Evolutionary conservation across 139 green algal genomes (phyloP).

Genomic region (Pleodorina starrii): DNA sequence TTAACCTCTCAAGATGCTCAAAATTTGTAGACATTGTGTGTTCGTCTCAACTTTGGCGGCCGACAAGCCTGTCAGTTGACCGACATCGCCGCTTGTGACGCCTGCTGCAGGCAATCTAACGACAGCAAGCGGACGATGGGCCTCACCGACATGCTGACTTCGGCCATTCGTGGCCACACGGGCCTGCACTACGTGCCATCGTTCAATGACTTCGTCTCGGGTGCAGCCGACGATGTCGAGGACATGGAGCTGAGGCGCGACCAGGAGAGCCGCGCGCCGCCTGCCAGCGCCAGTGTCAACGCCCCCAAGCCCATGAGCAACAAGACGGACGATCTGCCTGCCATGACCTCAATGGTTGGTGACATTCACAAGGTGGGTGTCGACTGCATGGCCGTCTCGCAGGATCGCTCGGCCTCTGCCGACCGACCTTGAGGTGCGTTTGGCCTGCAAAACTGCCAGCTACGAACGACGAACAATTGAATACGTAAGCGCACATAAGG

Average conservation of each 20-base stretch:
- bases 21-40: too few relatives aligned
- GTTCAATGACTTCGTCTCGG: slow-evolving; percentile 39
- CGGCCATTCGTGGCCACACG: slow-evolving; percentile 9
- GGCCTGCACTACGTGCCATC: slow-evolving; percentile 45
- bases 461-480: too few relatives aligned
- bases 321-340: slow-evolving; percentile 40
- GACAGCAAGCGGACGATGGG: background rate
- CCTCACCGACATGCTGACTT: slow-evolving; percentile 26
- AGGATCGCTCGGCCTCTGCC: too few relatives aligned
- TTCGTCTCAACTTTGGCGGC: too few relatives aligned
- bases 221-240: slow-evolving; percentile 18
- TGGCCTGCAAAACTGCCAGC: too few relatives aligned
- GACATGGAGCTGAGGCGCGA: background rate
- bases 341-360: background rate
- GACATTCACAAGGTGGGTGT: slow-evolving; percentile 41
- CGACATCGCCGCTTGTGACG: too few relatives aligned
- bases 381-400: too few relatives aligned
- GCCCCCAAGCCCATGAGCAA: background rate
- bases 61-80: too few relatives aligned
- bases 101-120: background rate
- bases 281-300: background rate
- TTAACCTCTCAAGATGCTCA: too few relatives aligned
- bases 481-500: too few relatives aligned
- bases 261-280: background rate
- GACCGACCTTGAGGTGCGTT: too few relatives aligned